A percentile compares a stretch with the other conserved stretches of the same genome.
Conservation (phyloP, 257 asterid species). For the Solanum sejunctum region DNA sequence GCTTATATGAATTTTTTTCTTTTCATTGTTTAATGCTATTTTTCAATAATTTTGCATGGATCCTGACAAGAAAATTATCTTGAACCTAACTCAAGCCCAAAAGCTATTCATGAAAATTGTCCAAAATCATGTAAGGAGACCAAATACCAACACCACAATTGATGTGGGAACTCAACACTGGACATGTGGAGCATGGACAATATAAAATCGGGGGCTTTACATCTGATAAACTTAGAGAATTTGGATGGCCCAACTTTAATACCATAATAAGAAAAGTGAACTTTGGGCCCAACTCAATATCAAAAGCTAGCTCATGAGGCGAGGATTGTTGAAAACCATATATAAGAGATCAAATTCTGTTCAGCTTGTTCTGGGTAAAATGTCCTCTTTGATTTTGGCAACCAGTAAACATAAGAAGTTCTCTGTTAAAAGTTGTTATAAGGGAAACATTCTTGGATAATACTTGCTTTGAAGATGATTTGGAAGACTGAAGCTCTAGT, state of each 20-base stretch:
- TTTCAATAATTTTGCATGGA: neutral
- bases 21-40: neutral
- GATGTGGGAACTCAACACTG: neutral
- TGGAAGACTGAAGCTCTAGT: neutral
- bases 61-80: neutral
- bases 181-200: neutral
- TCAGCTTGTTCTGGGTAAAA: neutral
- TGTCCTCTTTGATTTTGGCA: neutral
- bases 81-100: neutral
- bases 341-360: neutral
- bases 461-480: neutral
- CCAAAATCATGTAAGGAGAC: neutral
- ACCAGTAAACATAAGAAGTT: neutral
- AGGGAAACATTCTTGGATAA: neutral
- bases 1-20: neutral
- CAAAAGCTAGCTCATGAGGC: neutral
- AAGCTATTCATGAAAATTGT: neutral
- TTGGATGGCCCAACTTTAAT: neutral
- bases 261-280: neutral
- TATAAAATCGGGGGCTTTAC: neutral
- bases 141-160: neutral
- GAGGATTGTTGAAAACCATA: neutral
- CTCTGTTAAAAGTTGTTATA: neutral
- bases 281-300: neutral
- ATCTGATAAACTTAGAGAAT: neutral